A percentile compares a stretch with the other conserved stretches of the same genome.
Conservation (phyloP, 2,329 filamentous ascomycete genomes). For the Thelonectria blattea region DNA sequence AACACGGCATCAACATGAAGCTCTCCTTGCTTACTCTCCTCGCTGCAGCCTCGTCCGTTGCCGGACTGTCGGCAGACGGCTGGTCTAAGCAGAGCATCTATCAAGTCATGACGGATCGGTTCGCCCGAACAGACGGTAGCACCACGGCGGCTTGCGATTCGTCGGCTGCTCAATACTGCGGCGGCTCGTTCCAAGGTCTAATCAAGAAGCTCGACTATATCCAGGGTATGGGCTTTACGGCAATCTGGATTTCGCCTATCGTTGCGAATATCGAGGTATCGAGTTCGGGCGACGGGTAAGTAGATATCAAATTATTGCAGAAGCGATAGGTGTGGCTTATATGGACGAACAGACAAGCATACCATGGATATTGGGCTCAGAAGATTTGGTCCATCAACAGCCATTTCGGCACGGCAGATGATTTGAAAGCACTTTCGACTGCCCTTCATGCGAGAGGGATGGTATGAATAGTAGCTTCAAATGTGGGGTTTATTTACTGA, state of each 20-base stretch:
- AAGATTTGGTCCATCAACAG: slow-evolving; percentile 24
- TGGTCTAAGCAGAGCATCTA: slow-evolving; percentile 27
- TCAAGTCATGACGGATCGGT: slow-evolving; percentile 24
- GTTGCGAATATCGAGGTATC: slow-evolving; percentile 25
- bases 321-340: background rate
- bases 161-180: slow-evolving; percentile 18
- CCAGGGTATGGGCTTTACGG: slow-evolving; percentile 26
- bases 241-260: slow-evolving; percentile 26
- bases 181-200: slow-evolving; percentile 22
- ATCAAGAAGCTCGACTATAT: slow-evolving; percentile 27
- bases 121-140: slow-evolving; percentile 20
- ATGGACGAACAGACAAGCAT: slow-evolving; percentile 15
- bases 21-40: slow-evolving; percentile 2
- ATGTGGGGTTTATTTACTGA: background rate
- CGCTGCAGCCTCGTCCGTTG: background rate
- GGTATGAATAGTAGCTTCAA: background rate
- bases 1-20: slow-evolving; percentile 15
- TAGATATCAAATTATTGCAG: background rate
- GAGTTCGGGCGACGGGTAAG: slow-evolving; percentile 16
- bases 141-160: slow-evolving; percentile 17
- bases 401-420: slow-evolving; percentile 21
- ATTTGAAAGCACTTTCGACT: slow-evolving; percentile 22
- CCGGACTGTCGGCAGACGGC: slow-evolving; percentile 14
- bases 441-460: slow-evolving; percentile 24
- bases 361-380: slow-evolving; percentile 27